Evolutionary conservation across 208 protist genomes (phyloP).

Genomic region (Trichomonas gallinae): DNA sequence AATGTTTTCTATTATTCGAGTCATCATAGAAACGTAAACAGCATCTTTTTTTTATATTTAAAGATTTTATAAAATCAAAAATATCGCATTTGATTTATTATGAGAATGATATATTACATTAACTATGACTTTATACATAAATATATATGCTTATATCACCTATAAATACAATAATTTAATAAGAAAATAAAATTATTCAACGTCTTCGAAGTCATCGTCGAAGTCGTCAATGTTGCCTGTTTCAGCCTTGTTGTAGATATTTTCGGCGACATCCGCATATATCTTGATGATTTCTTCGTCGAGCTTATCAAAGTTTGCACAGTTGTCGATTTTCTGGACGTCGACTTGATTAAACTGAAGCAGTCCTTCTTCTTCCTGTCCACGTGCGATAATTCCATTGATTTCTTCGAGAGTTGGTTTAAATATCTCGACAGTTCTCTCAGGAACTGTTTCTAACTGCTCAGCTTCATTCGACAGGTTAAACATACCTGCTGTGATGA

Average conservation of each 20-base stretch:
- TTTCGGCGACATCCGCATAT: not conserved
- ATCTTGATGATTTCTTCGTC: not conserved
- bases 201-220: not conserved
- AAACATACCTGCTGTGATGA: not conserved
- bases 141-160: no score
- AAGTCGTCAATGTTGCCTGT: not conserved
- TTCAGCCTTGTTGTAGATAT: not conserved
- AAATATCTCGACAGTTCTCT: not conserved
- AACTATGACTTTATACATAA: no score
- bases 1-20: no score
- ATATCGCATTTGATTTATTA: no score
- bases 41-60: no score
- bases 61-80: no score
- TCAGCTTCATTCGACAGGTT: not conserved
- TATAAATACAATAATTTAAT: not conserved
- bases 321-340: no score
- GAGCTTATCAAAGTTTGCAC: not conserved
- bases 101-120: no score
- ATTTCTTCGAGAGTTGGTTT: not conserved
- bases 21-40: no score
- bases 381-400: not conserved
- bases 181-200: not conserved
- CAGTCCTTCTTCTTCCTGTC: not conserved
- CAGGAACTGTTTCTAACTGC: not conserved
- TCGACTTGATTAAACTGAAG: not conserved